These are phyloP conservation scores for Trametes cubensis DNA, from an alignment of 768 basidiomycete genomes.

Conservation along the genomic window DNA sequence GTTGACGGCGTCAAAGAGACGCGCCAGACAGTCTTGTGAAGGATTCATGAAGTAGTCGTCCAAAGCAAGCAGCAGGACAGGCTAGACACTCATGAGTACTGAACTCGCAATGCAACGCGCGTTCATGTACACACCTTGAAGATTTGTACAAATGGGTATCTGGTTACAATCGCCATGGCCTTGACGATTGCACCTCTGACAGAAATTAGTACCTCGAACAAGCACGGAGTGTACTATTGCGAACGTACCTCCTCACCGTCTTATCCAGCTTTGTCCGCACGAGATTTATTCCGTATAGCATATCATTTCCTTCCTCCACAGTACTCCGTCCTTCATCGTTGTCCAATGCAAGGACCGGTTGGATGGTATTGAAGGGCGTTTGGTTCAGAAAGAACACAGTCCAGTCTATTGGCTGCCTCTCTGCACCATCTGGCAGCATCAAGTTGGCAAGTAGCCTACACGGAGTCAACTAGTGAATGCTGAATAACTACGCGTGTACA, in stretches of 20 bases:
- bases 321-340: slow-evolving; percentile 32
- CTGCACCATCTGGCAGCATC: slow-evolving; percentile 98
- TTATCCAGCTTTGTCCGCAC: slow-evolving; percentile 93
- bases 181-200: slow-evolving; percentile 89
- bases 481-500: slow-evolving; percentile 28
- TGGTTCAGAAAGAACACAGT: slow-evolving; percentile 99
- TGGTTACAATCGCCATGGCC: slow-evolving; percentile 91
- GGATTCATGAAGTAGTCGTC: slow-evolving; percentile 93
- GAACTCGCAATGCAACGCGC: not conserved
- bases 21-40: slow-evolving; percentile 86
- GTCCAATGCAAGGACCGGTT: slow-evolving; percentile 77
- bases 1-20: slow-evolving; percentile 92
- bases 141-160: slow-evolving; percentile 92
- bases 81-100: slow-evolving; percentile 48
- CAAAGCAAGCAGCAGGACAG: slow-evolving; percentile 88
- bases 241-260: slow-evolving; percentile 65
- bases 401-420: slow-evolving; percentile 95
- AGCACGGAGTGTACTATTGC: slow-evolving; percentile 19
- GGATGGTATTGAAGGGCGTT: slow-evolving; percentile 84
- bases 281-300: slow-evolving; percentile 87
- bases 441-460: slow-evolving; percentile 88
- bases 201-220: not conserved
- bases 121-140: slow-evolving; percentile 70
- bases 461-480: not conserved
- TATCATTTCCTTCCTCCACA: slow-evolving; percentile 40